Evolutionary conservation across 2,329 filamentous ascomycete genomes (phyloP).

Genomic region (Coniella lustricola): DNA sequence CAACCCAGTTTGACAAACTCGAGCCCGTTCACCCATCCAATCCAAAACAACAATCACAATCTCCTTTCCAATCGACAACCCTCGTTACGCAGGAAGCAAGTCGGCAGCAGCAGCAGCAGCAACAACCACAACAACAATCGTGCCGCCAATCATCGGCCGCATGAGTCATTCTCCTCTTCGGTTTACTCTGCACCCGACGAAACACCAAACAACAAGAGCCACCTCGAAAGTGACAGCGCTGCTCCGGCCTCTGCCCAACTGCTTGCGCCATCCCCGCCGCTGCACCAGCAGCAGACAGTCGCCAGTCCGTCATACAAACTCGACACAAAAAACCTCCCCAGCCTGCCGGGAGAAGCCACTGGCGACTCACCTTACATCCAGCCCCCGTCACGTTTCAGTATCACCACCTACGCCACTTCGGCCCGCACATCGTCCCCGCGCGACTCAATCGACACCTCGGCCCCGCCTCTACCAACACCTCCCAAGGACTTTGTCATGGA

Average conservation of each 20-base stretch:
- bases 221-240: no score
- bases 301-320: slow-evolving; percentile 16
- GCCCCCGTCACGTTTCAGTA: slow-evolving; percentile 56
- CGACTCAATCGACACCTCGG: slow-evolving; percentile 26
- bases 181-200: slow-evolving; percentile 25
- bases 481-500: slow-evolving; percentile 27
- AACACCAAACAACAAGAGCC: no score
- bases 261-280: no score
- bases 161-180: slow-evolving; percentile 26
- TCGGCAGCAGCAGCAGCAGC: slow-evolving; percentile 8
- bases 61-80: no score
- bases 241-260: no score
- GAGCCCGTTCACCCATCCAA: not conserved
- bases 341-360: slow-evolving; percentile 7
- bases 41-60: not conserved
- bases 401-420: slow-evolving; percentile 54
- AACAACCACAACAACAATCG: not conserved
- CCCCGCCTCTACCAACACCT: slow-evolving; percentile 30
- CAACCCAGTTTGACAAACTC: not conserved
- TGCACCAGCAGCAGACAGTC: not conserved
- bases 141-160: slow-evolving; percentile 20
- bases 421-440: slow-evolving; percentile 34
- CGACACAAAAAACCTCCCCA: slow-evolving; percentile 9
- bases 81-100: slow-evolving; percentile 9
- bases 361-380: slow-evolving; percentile 34